These are phyloP conservation scores for Colletotrichum tabaci DNA, from an alignment of 2,329 filamentous ascomycete species.

Conservation along the genomic window DNA sequence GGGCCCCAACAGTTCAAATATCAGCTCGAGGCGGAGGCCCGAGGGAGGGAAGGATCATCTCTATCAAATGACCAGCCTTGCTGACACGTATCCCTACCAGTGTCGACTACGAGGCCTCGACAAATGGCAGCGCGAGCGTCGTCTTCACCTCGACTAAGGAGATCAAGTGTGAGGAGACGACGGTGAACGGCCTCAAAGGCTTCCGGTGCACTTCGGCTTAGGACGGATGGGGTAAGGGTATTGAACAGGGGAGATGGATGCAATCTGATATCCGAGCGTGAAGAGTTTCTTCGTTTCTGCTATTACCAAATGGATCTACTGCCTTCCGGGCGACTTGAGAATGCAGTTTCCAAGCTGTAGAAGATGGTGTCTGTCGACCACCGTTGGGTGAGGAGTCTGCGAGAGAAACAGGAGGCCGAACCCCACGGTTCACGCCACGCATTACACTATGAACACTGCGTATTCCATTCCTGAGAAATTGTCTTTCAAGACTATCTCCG, in stretches of 20 bases:
- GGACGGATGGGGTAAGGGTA: not conserved
- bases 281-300: no score
- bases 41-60: not conserved
- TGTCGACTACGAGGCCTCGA: conserved; percentile 32
- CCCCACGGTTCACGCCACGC: not conserved
- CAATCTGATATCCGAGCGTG: not conserved
- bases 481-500: not conserved
- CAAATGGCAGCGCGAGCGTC: conserved; percentile 27
- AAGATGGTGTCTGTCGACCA: not conserved
- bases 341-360: no score
- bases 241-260: not conserved
- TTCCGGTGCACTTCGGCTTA: conserved; percentile 30
- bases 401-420: not conserved
- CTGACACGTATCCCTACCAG: not conserved
- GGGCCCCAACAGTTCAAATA: no score
- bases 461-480: no score
- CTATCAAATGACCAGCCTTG: not conserved
- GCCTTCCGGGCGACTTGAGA: no score
- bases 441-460: no score
- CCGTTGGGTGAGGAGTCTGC: not conserved
- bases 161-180: conserved; percentile 37
- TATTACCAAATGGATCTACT: no score
- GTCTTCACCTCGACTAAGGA: conserved; percentile 26
- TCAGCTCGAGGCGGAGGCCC: not conserved
- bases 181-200: conserved; percentile 34